phyloP scores from a whole-genome alignment of 257 asterid genomes.

The Solanum acaule region DNA sequence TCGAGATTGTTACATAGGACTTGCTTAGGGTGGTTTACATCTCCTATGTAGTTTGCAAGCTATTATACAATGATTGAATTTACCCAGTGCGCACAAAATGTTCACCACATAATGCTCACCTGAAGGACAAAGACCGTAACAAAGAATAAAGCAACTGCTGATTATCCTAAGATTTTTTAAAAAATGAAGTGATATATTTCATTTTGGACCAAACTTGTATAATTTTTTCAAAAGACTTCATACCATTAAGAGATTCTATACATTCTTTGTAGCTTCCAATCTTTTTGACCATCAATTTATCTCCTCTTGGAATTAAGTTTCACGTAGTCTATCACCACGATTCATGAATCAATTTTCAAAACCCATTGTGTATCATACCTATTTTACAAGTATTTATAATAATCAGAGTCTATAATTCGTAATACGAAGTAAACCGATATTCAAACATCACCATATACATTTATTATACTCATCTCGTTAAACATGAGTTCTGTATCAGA shows the following conservation, averaged over 20 bases:
- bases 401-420: not conserved
- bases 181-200: not conserved
- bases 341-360: not conserved
- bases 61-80: no score
- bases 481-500: not conserved
- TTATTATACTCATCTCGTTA: not conserved
- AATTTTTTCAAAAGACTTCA: not conserved
- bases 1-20: no score
- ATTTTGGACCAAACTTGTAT: not conserved
- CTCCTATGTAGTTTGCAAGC: no score
- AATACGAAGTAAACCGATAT: not conserved
- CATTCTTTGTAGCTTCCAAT: not conserved
- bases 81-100: no score
- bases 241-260: not conserved
- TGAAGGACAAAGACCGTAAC: rapidly evolving
- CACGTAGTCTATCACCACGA: not conserved
- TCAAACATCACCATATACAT: not conserved
- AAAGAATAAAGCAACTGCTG: rapidly evolving
- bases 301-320: not conserved
- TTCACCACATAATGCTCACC: no score
- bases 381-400: not conserved
- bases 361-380: not conserved
- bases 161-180: rapidly evolving
- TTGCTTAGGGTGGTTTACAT: no score
- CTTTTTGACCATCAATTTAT: not conserved